Conservation (phyloP, 345 rosid genomes). For the Bruguiera gymnorhiza region DNA sequence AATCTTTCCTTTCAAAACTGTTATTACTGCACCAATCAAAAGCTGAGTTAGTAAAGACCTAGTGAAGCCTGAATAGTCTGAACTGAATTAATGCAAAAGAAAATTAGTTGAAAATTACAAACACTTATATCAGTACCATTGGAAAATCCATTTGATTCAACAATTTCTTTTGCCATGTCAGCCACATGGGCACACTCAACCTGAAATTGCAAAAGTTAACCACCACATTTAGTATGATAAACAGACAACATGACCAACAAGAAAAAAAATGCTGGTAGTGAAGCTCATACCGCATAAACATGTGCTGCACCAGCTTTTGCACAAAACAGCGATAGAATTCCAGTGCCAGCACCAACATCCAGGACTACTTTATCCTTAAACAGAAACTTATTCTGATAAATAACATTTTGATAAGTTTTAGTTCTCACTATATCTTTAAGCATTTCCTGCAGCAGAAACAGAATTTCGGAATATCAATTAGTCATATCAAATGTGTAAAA, state of each 20-base stretch:
- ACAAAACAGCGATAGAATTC: constrained; percentile 92
- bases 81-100: not conserved
- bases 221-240: constrained; percentile 7
- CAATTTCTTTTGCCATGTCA: constrained; percentile 89
- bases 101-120: not conserved
- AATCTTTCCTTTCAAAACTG: constrained; percentile 94
- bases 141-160: constrained; percentile 76
- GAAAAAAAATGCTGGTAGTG: not conserved
- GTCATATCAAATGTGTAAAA: too few relatives aligned
- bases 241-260: not conserved
- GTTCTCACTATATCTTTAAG: constrained; percentile 93
- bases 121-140: constrained; percentile 46
- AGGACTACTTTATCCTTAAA: constrained; percentile 88
- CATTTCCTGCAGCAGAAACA: constrained; percentile 75
- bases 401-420: constrained; percentile 91
- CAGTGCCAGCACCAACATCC: constrained; percentile 99
- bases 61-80: not conserved
- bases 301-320: constrained; percentile 95
- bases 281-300: constrained; percentile 72
- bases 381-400: constrained; percentile 85
- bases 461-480: constrained; percentile 7
- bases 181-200: constrained; percentile 96
- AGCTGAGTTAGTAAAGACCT: not conserved
- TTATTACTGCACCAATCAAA: constrained; percentile 54
- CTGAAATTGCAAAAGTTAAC: constrained; percentile 29